Conservation (phyloP, 257 asterid genomes). For the Salvia miltiorrhiza region DNA sequence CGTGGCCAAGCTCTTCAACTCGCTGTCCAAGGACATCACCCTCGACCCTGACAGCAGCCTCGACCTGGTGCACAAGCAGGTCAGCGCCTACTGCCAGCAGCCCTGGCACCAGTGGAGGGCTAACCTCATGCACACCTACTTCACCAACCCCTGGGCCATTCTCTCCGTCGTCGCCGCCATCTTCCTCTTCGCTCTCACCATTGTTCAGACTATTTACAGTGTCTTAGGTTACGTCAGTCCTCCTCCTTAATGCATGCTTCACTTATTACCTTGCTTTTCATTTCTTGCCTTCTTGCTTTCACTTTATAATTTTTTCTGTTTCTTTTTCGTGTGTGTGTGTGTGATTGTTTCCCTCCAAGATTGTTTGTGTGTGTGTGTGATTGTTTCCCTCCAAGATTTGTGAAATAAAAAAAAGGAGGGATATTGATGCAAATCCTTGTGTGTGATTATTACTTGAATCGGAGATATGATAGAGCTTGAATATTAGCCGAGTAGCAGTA, state of each 20-base stretch:
- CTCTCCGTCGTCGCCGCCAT: constrained; percentile 44
- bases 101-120: constrained; percentile 45
- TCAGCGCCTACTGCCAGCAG: constrained; percentile 41
- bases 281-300: too few relatives aligned
- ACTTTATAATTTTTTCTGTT: too few relatives aligned
- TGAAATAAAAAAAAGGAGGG: neutral
- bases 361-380: too few relatives aligned
- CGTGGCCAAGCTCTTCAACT: constrained; percentile 48
- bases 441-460: neutral
- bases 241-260: neutral
- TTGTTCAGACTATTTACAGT: constrained; percentile 35
- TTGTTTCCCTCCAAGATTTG: neutral
- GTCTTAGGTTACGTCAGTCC: constrained; percentile 29
- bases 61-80: constrained; percentile 28
- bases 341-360: neutral
- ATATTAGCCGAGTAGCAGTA: neutral
- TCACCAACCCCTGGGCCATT: constrained; percentile 55
- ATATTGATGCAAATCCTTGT: neutral
- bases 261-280: too few relatives aligned
- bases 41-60: constrained; percentile 42
- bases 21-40: constrained; percentile 43
- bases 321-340: too few relatives aligned
- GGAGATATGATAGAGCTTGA: neutral
- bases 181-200: constrained; percentile 56
- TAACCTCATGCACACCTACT: constrained; percentile 45